Conservation (phyloP, 2,329 filamentous ascomycete species). For the Ophiostoma tasmaniense region DNA sequence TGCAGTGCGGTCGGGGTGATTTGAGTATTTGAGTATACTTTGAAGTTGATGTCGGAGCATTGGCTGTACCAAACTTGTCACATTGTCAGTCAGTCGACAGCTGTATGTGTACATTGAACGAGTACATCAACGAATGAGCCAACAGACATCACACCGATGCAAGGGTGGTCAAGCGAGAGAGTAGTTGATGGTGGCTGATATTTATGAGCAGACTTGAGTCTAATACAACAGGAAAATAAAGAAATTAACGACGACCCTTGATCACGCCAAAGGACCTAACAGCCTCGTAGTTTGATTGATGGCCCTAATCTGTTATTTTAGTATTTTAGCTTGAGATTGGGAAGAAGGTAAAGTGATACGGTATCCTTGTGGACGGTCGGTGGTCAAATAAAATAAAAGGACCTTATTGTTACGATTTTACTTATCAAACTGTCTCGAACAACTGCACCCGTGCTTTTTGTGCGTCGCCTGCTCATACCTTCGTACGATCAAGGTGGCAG, state of each 20-base stretch:
- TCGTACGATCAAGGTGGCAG: not conserved
- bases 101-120: no score
- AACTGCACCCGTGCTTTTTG: not conserved
- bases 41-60: not conserved
- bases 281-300: not conserved
- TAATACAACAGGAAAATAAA: not conserved
- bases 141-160: not conserved
- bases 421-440: not conserved
- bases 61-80: not conserved
- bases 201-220: no score
- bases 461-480: not conserved
- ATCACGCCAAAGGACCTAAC: not conserved
- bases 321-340: not conserved
- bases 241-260: not conserved
- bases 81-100: not conserved
- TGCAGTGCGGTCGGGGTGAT: not conserved
- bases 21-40: not conserved
- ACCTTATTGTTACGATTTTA: no score
- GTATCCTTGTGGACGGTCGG: no score
- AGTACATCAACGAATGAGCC: not conserved
- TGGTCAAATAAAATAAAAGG: no score
- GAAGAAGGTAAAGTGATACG: not conserved
- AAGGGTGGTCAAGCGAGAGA: slow-evolving; percentile 3
- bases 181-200: not conserved
- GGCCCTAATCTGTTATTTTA: not conserved